phyloP scores from a whole-genome alignment of 768 basidiomycete genomes.

The Suillus lakei region DNA sequence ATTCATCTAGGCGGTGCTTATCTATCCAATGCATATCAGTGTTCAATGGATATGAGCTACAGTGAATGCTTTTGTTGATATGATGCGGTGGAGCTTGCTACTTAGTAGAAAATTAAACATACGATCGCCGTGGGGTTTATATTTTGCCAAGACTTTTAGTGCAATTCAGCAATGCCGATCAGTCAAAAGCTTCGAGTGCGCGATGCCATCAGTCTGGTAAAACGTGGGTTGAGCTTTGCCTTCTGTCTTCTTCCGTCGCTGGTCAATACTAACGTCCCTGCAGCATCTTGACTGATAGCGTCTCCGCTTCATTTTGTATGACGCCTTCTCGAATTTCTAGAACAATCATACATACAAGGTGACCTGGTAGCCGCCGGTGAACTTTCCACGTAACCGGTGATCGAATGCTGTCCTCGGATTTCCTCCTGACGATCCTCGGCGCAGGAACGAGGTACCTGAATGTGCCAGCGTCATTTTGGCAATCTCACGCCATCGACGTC shows the following conservation, averaged over 20 bases:
- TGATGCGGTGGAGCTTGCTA: background rate
- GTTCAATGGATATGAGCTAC: background rate
- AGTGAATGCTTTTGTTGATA: background rate
- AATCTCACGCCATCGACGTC: constrained; percentile 32
- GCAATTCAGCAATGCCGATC: background rate
- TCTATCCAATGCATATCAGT: background rate
- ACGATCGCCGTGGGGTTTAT: constrained; percentile 11
- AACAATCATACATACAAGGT: constrained; percentile 21
- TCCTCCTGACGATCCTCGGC: constrained; percentile 16
- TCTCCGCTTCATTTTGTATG: constrained; percentile 10
- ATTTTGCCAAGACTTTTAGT: constrained; percentile 1
- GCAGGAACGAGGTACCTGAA: constrained; percentile 35
- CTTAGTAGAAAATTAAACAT: background rate
- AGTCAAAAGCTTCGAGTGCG: background rate
- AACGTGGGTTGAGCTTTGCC: constrained; percentile 5
- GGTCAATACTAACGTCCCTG: constrained; percentile 3
- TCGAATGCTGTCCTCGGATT: constrained; percentile 36
- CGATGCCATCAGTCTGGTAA: background rate
- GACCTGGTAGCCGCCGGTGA: constrained; percentile 5
- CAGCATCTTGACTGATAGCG: constrained; percentile 1
- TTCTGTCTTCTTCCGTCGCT: background rate
- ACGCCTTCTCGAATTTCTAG: constrained; percentile 18
- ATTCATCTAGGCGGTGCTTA: background rate
- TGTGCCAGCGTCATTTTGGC: constrained; percentile 19
- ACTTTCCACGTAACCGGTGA: constrained; percentile 13